A percentile compares a stretch with the other conserved stretches of the same genome.
These are phyloP conservation scores for Linaria vulgaris DNA, from an alignment of 257 asterid genomes.

Conservation along the genomic window DNA sequence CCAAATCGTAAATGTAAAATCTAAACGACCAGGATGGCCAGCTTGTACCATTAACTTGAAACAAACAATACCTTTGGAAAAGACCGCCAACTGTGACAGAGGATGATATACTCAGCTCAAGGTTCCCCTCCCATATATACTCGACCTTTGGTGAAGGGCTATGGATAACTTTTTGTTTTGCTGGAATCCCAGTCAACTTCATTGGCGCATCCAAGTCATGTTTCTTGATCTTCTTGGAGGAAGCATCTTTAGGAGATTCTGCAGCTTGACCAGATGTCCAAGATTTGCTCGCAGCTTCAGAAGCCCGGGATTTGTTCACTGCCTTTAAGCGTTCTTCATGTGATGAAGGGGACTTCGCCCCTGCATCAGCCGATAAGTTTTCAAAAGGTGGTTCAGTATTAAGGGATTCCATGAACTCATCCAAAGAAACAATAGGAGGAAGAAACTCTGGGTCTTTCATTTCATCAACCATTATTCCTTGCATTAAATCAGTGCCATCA, in stretches of 20 bases:
- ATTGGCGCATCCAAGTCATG: slow-evolving; percentile 19
- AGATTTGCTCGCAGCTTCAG: too few relatives aligned
- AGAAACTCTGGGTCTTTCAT: slow-evolving; percentile 75
- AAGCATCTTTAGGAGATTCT: slow-evolving; percentile 36
- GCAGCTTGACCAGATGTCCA: slow-evolving; percentile 34
- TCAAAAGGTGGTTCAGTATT: slow-evolving; percentile 92
- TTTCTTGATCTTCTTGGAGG: slow-evolving; percentile 39
- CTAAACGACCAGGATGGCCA: not conserved
- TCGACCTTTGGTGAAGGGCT: slow-evolving; percentile 33
- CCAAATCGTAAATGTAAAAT: not conserved
- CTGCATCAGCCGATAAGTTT: slow-evolving; percentile 52
- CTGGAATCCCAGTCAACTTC: slow-evolving; percentile 35
- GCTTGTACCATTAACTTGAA: slow-evolving; percentile 1
- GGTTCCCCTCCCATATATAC: slow-evolving; percentile 68
- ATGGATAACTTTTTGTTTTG: slow-evolving; percentile 33
- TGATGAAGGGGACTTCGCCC: slow-evolving; percentile 25
- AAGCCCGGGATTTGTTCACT: slow-evolving; percentile 25
- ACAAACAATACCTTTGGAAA: slow-evolving; percentile 58
- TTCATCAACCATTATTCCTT: slow-evolving; percentile 94
- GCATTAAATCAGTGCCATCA: slow-evolving; percentile 93
- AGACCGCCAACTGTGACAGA: slow-evolving; percentile 53
- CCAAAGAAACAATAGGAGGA: slow-evolving; percentile 91
- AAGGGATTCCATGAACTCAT: slow-evolving; percentile 97
- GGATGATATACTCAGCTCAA: slow-evolving; percentile 67
- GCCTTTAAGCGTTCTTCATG: slow-evolving; percentile 43